Percentiles rank a stretch among this genome's conserved stretches.
phyloP scores from a whole-genome alignment of 345 rosid species.

The Combretum micranthum region DNA sequence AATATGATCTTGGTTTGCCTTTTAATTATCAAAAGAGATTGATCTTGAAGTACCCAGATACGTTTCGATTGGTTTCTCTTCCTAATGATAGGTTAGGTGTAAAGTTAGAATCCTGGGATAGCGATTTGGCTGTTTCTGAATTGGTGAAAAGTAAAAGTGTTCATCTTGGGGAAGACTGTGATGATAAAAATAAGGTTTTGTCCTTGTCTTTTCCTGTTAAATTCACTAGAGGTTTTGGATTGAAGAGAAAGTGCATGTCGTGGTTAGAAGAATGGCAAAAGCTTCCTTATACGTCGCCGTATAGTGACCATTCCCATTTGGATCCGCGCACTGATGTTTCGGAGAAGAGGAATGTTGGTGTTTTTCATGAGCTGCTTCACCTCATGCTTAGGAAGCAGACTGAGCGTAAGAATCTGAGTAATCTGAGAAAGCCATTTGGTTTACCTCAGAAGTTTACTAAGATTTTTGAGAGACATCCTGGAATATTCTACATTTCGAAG shows the following conservation, averaged over 20 bases:
- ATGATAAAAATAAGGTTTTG: slow-evolving; percentile 10
- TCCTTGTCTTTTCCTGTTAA: slow-evolving; percentile 52
- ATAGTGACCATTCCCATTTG: slow-evolving; percentile 54
- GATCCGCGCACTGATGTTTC: slow-evolving; percentile 77
- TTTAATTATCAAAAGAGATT: slow-evolving; percentile 38
- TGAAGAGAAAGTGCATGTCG: slow-evolving; percentile 64
- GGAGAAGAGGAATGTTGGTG: slow-evolving; percentile 79
- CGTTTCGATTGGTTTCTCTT: slow-evolving; percentile 43
- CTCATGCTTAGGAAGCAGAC: slow-evolving; percentile 60
- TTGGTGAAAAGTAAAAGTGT: slow-evolving; percentile 31
- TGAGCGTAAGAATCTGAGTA: slow-evolving; percentile 70
- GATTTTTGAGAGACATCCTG: slow-evolving; percentile 85
- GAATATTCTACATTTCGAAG: slow-evolving; percentile 68
- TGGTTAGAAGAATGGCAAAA: slow-evolving; percentile 88
- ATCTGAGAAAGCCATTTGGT: slow-evolving; percentile 58
- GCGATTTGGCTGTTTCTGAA: slow-evolving; percentile 49
- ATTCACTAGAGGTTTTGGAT: slow-evolving; percentile 77
- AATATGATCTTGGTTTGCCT: slow-evolving; percentile 86
- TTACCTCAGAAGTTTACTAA: slow-evolving; percentile 81
- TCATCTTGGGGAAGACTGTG: slow-evolving; percentile 22
- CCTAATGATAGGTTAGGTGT: slow-evolving; percentile 54
- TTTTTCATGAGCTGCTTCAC: slow-evolving; percentile 88
- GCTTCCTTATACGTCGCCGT: slow-evolving; percentile 75
- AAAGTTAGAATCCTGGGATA: slow-evolving; percentile 49
- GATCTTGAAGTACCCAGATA: slow-evolving; percentile 30